phyloP scores from a whole-genome alignment of 148 eudicot species.

The Hydrangea macrophylla region DNA sequence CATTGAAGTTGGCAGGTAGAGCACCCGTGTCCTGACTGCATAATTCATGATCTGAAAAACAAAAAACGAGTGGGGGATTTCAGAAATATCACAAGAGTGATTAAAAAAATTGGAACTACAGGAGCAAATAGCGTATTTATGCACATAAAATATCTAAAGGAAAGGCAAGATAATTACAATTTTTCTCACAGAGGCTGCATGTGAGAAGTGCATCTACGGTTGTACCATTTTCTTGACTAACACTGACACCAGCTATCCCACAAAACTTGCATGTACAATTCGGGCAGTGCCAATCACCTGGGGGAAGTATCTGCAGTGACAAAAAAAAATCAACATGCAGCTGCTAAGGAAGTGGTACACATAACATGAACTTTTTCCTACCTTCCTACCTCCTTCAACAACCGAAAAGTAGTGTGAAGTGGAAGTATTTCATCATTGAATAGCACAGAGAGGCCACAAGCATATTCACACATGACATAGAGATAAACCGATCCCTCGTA shows the following conservation, averaged over 20 bases:
- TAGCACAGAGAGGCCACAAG: no score
- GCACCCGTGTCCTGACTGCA: constrained; percentile 54
- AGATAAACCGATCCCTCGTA: no score
- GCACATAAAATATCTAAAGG: constrained; percentile 2
- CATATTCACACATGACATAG: no score
- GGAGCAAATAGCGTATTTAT: background rate
- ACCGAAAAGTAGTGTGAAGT: no score
- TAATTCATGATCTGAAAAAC: constrained; percentile 58
- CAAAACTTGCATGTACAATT: constrained; percentile 92
- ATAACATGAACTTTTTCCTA: background rate
- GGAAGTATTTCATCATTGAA: no score
- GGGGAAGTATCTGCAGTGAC: constrained; percentile 77
- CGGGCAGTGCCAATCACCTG: constrained; percentile 96
- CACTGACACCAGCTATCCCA: constrained; percentile 41
- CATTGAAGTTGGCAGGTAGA: constrained; percentile 27
- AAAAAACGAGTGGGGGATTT: constrained; percentile 10
- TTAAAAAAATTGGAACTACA: background rate
- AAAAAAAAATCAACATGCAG: constrained; percentile 13
- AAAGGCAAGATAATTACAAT: constrained; percentile 46
- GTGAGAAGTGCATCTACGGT: constrained; percentile 30
- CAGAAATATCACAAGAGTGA: background rate
- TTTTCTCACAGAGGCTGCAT: constrained; percentile 77
- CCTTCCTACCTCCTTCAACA: no score
- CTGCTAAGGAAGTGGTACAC: background rate
- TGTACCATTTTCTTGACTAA: constrained; percentile 28